phyloP scores from a whole-genome alignment of 2,329 filamentous ascomycete genomes.

The Microcera coccophila region DNA sequence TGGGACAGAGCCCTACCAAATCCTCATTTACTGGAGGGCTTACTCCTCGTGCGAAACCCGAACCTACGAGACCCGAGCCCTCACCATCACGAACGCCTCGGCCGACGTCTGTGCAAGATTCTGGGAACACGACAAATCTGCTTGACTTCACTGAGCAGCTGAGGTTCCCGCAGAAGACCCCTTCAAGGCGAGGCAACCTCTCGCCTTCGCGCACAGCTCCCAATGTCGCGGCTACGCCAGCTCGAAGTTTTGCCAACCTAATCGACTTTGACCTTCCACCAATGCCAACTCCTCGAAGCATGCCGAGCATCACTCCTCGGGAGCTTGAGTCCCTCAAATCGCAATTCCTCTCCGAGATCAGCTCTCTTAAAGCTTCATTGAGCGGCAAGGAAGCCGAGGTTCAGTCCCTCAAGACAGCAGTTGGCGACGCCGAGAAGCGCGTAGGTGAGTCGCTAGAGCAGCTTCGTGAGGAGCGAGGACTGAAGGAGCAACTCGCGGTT shows the following conservation, averaged over 20 bases:
- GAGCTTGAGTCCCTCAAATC: constrained; percentile 94
- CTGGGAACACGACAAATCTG: constrained; percentile 67
- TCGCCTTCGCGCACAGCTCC: constrained; percentile 32
- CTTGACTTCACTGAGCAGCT: constrained; percentile 84
- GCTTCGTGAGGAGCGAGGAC: constrained; percentile 69
- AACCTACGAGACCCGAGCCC: constrained; percentile 23
- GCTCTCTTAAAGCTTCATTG: constrained; percentile 85
- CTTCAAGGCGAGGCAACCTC: constrained; percentile 35
- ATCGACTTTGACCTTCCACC: constrained; percentile 83
- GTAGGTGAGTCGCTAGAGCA: constrained; percentile 83
- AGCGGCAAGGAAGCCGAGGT: constrained; percentile 93
- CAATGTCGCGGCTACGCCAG: constrained; percentile 42
- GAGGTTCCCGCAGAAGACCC: constrained; percentile 47
- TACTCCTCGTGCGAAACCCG: constrained; percentile 34
- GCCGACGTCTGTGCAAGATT: constrained; percentile 39
- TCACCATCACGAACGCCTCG: constrained; percentile 36
- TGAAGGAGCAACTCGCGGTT: constrained; percentile 66
- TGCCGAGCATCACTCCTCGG: constrained; percentile 85
- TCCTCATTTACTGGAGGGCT: constrained; percentile 39
- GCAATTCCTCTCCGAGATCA: constrained; percentile 85
- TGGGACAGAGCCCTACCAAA: constrained; percentile 63
- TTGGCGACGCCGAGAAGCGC: constrained; percentile 85
- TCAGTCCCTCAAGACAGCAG: constrained; percentile 77
- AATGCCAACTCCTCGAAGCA: constrained; percentile 82
- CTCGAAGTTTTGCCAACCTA: constrained; percentile 60